phyloP scores from a whole-genome alignment of 116 monocot species.

The Papilionanthe hybrid region DNA sequence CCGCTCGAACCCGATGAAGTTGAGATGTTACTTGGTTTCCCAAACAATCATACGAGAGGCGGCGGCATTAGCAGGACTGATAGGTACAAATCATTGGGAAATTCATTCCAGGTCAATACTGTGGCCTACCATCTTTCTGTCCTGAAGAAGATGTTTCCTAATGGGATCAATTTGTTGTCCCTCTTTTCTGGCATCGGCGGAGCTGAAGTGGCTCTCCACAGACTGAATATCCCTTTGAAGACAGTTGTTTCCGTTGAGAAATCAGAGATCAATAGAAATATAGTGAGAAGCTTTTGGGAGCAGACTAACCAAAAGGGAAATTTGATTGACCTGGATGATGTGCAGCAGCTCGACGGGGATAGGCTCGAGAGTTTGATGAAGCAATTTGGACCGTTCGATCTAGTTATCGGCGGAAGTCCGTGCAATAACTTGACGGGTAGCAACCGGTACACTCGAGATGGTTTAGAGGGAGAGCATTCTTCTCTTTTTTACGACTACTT shows the following conservation, averaged over 20 bases:
- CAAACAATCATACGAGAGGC: slow-evolving; percentile 57
- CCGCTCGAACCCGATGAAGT: slow-evolving; percentile 64
- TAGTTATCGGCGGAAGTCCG: slow-evolving; percentile 67
- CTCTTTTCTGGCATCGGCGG: slow-evolving; percentile 71
- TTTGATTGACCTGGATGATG: slow-evolving; percentile 40
- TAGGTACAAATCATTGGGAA: slow-evolving; percentile 51
- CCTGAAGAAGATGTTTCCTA: slow-evolving; percentile 48
- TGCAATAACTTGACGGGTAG: slow-evolving; percentile 72
- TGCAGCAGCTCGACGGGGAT: slow-evolving; percentile 31
- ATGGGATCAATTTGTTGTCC: slow-evolving; percentile 51
- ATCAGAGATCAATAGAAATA: slow-evolving; percentile 40
- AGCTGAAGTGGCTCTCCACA: slow-evolving; percentile 64
- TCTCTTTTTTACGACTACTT: slow-evolving; percentile 54
- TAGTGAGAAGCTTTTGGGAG: slow-evolving; percentile 60
- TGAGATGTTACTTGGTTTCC: slow-evolving; percentile 56
- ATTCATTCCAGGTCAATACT: slow-evolving; percentile 67
- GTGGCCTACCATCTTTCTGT: slow-evolving; percentile 63
- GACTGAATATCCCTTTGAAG: slow-evolving; percentile 38
- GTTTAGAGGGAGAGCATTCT: slow-evolving; percentile 58
- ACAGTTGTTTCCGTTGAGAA: slow-evolving; percentile 50
- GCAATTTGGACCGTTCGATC: slow-evolving; percentile 38
- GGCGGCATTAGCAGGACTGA: slow-evolving; percentile 47
- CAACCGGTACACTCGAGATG: slow-evolving; percentile 56
- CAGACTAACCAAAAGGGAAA: slow-evolving; percentile 47
- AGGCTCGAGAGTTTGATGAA: slow-evolving; percentile 31